Base-by-base conservation (phyloP, 176 grass and related monocot species). In the Eleusine coracana region DNA sequence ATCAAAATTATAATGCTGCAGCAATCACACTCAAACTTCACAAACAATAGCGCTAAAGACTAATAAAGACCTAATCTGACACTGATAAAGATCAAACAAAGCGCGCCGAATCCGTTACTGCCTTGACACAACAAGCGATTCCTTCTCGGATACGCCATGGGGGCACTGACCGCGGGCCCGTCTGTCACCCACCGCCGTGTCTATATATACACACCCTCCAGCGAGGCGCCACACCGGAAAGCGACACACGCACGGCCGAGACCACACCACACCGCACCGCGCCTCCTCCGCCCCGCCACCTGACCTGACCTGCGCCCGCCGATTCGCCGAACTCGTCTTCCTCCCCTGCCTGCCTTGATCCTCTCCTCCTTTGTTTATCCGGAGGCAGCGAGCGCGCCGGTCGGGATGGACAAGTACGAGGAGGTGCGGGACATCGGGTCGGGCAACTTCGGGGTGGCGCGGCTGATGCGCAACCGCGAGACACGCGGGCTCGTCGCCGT, bases 401-500 rank as follows among this genome's bases (percentile, higher is more conserved):
- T 0, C 44, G 44, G 44, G 4, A 90, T 97, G 92, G 94, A 97
- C 36, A 97, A 89, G 83, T 97, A 97, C 87, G 94, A 97, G 80
- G 27, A 44, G 77, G 94, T 94, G 66, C 80, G 89, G 75, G 87
- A 87, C 79, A 97, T 97, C 77, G 90, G 94, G 71, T 97, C 92
- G 44, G 94, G 94, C 17, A 97, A 97, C 88, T 97, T 97, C 76
- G 94, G 94, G 38, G 92, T 97, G 63, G 92, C 92, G 69, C 92
- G 92, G 77, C 83, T 97, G 80, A 97, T 94, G 94, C 85, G 92
- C 58, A 75, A 87, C 88, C 87, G 85, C 71, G 88, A 87, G 34
- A 97, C 83, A 27, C 74, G 80, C 34, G 89, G 78, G n/a, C 90
- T 92, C 89, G 94, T 97, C 79, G 94, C 94, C 85, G 88, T 97